phyloP scores from a whole-genome alignment of 495 filamentous ascomycete species.

The Annulohypoxylon bovei region DNA sequence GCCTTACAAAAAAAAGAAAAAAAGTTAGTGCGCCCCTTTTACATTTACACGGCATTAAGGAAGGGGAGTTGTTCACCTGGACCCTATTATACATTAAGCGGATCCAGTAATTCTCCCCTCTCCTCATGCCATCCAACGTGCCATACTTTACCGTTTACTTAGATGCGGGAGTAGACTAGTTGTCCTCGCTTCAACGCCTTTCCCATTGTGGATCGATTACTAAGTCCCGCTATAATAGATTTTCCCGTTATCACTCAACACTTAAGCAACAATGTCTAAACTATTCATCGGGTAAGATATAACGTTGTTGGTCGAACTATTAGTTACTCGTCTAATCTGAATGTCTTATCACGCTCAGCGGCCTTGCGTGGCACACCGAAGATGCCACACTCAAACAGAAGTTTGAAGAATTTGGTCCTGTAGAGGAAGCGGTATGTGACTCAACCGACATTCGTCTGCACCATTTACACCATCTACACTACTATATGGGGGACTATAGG shows the following conservation, averaged over 20 bases:
- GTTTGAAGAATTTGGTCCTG: constrained; percentile 86
- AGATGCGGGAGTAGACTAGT: neutral
- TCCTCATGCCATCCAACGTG: neutral
- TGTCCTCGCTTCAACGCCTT: neutral
- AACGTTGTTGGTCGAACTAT: neutral
- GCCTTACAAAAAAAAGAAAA: neutral
- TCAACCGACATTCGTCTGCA: neutral
- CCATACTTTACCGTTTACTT: neutral
- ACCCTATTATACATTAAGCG: constrained; percentile 2
- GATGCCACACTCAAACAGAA: constrained; percentile 82
- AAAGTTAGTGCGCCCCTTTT: constrained; percentile 21
- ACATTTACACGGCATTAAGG: neutral
- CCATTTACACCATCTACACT: neutral
- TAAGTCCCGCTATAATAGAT: constrained; percentile 19
- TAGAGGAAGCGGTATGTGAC: constrained; percentile 90
- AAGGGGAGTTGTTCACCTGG: constrained; percentile 18
- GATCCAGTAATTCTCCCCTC: neutral
- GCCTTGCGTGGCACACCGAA: constrained; percentile 98
- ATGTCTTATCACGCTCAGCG: constrained; percentile 62
- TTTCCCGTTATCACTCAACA: neutral
- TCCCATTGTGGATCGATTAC: neutral
- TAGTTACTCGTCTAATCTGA: constrained; percentile 25
- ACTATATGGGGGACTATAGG: neutral
- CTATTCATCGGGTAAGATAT: constrained; percentile 87
- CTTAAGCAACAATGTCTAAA: constrained; percentile 75